phyloP scores from a whole-genome alignment of 169 alveolate genomes.

The Eimeria falciformis region DNA sequence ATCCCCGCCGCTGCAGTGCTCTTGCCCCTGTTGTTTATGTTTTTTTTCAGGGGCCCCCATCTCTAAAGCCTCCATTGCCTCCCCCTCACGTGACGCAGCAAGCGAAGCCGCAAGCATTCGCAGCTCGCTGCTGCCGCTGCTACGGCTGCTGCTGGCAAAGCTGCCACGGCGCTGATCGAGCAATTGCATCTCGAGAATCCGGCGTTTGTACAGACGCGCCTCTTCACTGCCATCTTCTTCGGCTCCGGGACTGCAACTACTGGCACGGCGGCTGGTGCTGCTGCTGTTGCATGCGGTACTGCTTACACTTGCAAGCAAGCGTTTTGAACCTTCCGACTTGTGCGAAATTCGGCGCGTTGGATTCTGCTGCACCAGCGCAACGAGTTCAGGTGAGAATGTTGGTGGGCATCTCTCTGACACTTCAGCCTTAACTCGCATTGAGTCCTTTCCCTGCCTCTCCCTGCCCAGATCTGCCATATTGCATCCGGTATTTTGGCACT shows the following conservation, averaged over 20 bases:
- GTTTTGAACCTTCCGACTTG: slow-evolving; percentile 18
- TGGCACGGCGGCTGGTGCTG: slow-evolving; percentile 66
- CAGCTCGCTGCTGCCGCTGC: slow-evolving; percentile 54
- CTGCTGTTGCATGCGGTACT: slow-evolving; percentile 66
- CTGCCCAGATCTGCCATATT: neutral
- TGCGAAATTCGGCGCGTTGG: slow-evolving; percentile 35
- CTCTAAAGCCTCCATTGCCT: neutral
- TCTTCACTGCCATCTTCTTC: slow-evolving; percentile 54
- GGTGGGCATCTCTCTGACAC: neutral
- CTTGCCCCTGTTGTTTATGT: neutral
- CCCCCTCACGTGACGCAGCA: slow-evolving; percentile 6
- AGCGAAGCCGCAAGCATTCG: slow-evolving; percentile 28
- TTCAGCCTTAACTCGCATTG: too few relatives aligned
- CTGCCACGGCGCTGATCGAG: slow-evolving; percentile 54
- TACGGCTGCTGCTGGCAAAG: slow-evolving; percentile 58
- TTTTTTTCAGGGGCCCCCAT: neutral
- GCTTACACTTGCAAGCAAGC: slow-evolving; percentile 51
- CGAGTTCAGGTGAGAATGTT: slow-evolving; percentile 30
- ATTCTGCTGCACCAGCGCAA: slow-evolving; percentile 47
- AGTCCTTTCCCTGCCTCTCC: neutral
- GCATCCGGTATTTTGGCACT: slow-evolving; percentile 17
- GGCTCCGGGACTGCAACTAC: slow-evolving; percentile 60
- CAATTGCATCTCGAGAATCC: slow-evolving; percentile 23
- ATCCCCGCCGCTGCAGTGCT: neutral
- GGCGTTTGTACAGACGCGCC: slow-evolving; percentile 53